phyloP scores from a whole-genome alignment of 352 stramenopile species.

The Phytophthora lateralis region DNA sequence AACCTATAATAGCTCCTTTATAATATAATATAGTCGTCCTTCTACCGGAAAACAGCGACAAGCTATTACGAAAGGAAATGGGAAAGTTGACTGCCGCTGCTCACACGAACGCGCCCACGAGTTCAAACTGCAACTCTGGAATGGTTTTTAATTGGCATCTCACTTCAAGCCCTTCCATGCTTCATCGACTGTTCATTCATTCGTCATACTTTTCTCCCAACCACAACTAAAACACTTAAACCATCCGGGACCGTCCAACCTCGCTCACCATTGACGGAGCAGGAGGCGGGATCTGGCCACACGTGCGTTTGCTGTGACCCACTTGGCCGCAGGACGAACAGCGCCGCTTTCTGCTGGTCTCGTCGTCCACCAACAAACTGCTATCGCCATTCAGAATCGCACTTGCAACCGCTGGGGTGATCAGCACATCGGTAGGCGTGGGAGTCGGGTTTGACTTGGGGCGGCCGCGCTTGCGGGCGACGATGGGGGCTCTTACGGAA shows the following conservation, averaged over 20 bases:
- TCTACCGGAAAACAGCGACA: no score
- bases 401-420: slow-evolving; percentile 12
- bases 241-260: background rate
- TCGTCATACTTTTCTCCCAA: background rate
- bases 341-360: slow-evolving; percentile 23
- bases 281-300: slow-evolving; percentile 16
- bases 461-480: slow-evolving; percentile 38
- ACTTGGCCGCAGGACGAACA: slow-evolving; percentile 31
- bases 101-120: no score
- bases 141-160: no score
- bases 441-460: slow-evolving; percentile 33
- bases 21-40: no score
- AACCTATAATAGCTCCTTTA: no score
- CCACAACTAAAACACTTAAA: slow-evolving; percentile 22
- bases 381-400: slow-evolving; percentile 10
- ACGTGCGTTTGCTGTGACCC: slow-evolving; percentile 40
- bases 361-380: slow-evolving; percentile 9
- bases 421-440: slow-evolving; percentile 15
- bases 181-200: slow-evolving; percentile 3
- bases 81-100: no score
- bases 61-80: no score
- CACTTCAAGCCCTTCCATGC: background rate
- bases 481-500: slow-evolving; percentile 27
- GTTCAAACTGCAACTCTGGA: no score
- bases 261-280: background rate